Base-by-base conservation (phyloP, 1,284 basidiomycete genomes). In the Thecaphora thlaspeos region DNA sequence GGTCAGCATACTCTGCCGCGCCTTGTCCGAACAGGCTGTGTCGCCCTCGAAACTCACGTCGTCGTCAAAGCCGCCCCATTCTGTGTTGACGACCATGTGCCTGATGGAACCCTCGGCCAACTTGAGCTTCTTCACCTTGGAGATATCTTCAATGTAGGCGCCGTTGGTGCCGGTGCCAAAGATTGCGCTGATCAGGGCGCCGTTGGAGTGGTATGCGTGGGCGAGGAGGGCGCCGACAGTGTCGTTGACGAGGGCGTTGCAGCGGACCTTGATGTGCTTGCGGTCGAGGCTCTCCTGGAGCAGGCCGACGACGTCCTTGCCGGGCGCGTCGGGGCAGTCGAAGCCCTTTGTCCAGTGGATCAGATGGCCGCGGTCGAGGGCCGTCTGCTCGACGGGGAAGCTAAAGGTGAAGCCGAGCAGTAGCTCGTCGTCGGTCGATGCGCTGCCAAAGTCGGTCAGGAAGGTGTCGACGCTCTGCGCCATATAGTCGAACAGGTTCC, bases 91-190 rank as follows among this genome's bases (percentile, higher is more conserved):
- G 54, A 97, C 85, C 94, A 98, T 98, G 67, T 84, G 55, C 2
- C 43, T 42, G 38, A 58, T 44, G 36, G 58, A 49, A 23, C 56
- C 56, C 32, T 55, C 18, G 12, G 60, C 51, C 3, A 61, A 42
- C 30, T 62, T 45, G 40, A 68, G 77, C 80, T 97, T 97, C 43
- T 82, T 86, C 75, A 97, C 87, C 52, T 90, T 91, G 48, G 84
- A 80, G 5, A 93, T 82, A 68, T 88, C 83, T 79, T 97, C 94
- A 41, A 98, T 85, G 80, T 93, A 97, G 11, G 94, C 95, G 41
- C 94, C 94, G 77, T 98, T 98, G 8, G 95, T 98, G 11, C 94
- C 95, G 0, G 95, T 98, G 23, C 94, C 94, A 75, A 97, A 97
- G 74, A 97, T 98, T 61, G 87, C 63, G 61, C 90, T 94, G 22